Percentiles rank a stretch among this genome's conserved stretches.
phyloP scores from a whole-genome alignment of 73 alveolate species.

The Strombidium stylifer region DNA sequence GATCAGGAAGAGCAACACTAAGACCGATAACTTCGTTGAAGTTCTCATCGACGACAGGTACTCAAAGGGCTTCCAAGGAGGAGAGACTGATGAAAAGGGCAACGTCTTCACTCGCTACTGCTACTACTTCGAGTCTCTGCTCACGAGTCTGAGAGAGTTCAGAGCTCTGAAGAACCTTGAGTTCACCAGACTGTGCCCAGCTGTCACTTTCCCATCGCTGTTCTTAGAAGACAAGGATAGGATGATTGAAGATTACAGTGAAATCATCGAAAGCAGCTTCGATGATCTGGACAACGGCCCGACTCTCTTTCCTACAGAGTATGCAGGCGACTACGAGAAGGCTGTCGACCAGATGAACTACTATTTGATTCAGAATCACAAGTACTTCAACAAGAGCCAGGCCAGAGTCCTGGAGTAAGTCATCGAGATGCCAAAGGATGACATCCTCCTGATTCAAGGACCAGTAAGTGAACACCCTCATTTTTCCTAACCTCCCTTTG shows the following conservation, averaged over 20 bases:
- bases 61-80: conserved; percentile 6
- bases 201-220: background rate
- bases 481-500: background rate
- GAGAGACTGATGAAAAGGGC: too few species aligned
- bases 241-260: too few species aligned
- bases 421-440: conserved; percentile 19
- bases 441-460: conserved; percentile 47
- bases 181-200: background rate
- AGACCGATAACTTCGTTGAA: background rate
- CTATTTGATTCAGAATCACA: conserved; percentile 10
- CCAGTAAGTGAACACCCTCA: conserved; percentile 23
- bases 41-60: conserved; percentile 4
- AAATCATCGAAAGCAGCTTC: too few species aligned
- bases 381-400: conserved; percentile 34
- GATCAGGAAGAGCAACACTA: conserved; percentile 7
- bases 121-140: conserved; percentile 21
- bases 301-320: background rate
- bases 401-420: conserved; percentile 32
- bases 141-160: conserved; percentile 42
- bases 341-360: conserved; percentile 1
- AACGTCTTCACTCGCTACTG: background rate
- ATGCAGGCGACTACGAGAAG: conserved; percentile 2
- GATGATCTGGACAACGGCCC: conserved; percentile 1
- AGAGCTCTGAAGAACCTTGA: conserved; percentile 38
- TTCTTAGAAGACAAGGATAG: too few species aligned